These are phyloP conservation scores for Stylosanthes scabra DNA, from an alignment of 331 rosid species.

Conservation along the genomic window DNA sequence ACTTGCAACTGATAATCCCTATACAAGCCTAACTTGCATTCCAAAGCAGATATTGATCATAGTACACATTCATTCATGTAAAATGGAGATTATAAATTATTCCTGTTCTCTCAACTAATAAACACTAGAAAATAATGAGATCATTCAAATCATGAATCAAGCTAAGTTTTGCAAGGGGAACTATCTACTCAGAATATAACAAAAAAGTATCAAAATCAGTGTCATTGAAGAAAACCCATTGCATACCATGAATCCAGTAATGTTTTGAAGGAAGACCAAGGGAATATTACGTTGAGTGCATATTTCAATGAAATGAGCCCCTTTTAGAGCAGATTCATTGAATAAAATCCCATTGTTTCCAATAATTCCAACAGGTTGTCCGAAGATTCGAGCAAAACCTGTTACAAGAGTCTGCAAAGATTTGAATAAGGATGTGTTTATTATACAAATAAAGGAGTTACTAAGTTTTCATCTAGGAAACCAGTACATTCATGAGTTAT, in stretches of 20 bases:
- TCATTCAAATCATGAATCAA: slow-evolving; percentile 58
- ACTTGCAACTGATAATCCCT: slow-evolving; percentile 20
- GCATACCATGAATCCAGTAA: slow-evolving; percentile 96
- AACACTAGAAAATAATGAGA: not conserved
- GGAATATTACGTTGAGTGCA: slow-evolving; percentile 90
- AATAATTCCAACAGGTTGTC: slow-evolving; percentile 95
- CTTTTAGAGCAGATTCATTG: slow-evolving; percentile 93
- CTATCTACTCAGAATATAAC: slow-evolving; percentile 19
- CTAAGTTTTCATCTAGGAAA: slow-evolving; percentile 19
- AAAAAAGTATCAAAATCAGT: slow-evolving; percentile 9
- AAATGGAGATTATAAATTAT: slow-evolving; percentile 14
- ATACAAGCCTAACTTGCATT: not conserved
- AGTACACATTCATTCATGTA: not conserved
- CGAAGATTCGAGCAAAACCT: slow-evolving; percentile 87
- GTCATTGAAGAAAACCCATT: slow-evolving; percentile 34
- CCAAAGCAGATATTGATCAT: not conserved
- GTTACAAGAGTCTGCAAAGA: slow-evolving; percentile 92
- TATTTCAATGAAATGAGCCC: slow-evolving; percentile 93
- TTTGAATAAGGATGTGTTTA: slow-evolving; percentile 21
- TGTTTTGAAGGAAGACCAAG: slow-evolving; percentile 93
- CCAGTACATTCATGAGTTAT: slow-evolving; percentile 15
- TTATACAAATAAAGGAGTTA: not conserved
- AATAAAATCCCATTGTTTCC: slow-evolving; percentile 95
- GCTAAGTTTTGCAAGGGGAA: slow-evolving; percentile 56
- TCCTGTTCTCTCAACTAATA: not conserved